Conservation (phyloP, 2,329 filamentous ascomycete genomes). For the Trichoderma atroviride region DNA sequence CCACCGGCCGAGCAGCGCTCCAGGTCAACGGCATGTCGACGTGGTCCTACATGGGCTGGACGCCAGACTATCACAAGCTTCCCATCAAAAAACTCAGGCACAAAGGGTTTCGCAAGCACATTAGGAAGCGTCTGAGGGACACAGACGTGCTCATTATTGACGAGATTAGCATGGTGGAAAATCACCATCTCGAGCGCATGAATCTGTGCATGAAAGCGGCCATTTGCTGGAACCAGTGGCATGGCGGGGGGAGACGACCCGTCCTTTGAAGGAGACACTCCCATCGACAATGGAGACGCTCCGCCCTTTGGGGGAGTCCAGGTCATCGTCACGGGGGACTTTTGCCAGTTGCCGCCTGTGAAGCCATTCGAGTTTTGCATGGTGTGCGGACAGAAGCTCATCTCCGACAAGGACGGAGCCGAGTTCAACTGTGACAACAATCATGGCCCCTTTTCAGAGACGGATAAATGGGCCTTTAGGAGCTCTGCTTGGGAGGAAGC, state of each 20-base stretch:
- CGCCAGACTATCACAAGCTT: conserved; percentile 35
- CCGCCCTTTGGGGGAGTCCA: conserved; percentile 35
- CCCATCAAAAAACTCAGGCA: conserved; percentile 12
- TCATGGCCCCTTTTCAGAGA: conserved; percentile 37
- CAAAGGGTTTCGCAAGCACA: background rate
- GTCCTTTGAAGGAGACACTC: conserved; percentile 33
- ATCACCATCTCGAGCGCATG: conserved; percentile 41
- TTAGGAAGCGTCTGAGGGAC: conserved; percentile 43
- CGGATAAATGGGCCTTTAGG: conserved; percentile 65
- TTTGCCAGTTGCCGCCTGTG: conserved; percentile 63
- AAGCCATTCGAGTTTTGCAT: conserved; percentile 50
- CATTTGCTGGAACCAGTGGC: background rate
- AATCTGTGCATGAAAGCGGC: conserved; percentile 40
- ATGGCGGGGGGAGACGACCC: background rate
- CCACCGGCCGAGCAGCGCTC: conserved; percentile 62
- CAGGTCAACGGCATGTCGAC: conserved; percentile 60
- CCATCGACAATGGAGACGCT: conserved; percentile 31
- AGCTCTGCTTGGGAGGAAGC: conserved; percentile 59
- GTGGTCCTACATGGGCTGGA: conserved; percentile 62
- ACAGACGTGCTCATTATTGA: conserved; percentile 65
- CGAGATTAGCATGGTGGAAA: conserved; percentile 68
- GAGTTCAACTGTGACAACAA: conserved; percentile 14
- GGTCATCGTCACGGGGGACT: conserved; percentile 48
- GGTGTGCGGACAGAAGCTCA: conserved; percentile 28
- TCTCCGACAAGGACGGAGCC: conserved; percentile 29